Conservation (phyloP, 176 grass and related monocot genomes). For the Cenchrus americanus region DNA sequence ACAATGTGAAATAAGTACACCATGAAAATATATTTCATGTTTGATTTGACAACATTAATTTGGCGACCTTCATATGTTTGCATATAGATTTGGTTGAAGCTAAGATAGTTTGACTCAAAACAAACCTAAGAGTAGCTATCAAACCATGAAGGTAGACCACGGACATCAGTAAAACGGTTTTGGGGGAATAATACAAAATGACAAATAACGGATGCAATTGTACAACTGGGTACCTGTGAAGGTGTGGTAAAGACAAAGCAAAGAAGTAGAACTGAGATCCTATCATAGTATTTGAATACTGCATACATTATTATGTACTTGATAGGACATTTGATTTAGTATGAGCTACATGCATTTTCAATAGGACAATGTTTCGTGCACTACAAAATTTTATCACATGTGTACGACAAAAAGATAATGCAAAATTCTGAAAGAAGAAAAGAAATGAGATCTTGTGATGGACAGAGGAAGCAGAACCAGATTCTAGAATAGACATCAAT, state of each 20-base stretch:
- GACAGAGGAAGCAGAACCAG: not conserved
- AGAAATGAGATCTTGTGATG: not conserved
- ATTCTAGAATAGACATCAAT: not conserved
- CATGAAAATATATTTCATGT: not conserved
- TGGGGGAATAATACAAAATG: not conserved
- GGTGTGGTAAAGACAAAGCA: constrained; percentile 12
- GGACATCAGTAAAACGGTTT: not conserved
- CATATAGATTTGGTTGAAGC: no score
- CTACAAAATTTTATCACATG: not conserved
- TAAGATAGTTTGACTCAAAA: no score
- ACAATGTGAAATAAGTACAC: no score
- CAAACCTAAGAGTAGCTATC: no score
- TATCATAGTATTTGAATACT: constrained; percentile 8
- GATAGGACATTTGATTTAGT: not conserved
- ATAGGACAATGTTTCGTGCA: not conserved
- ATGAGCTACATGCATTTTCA: not conserved
- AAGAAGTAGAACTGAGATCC: constrained; percentile 22
- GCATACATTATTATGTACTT: not conserved
- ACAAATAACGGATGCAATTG: not conserved
- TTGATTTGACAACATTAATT: no score
- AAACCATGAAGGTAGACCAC: not conserved
- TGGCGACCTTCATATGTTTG: no score
- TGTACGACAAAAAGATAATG: not conserved
- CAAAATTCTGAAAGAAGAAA: not conserved
- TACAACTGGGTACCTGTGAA: constrained; percentile 26